These are phyloP conservation scores for Juglanconis juglandina DNA, from an alignment of 2,329 filamentous ascomycete species.

Conservation along the genomic window DNA sequence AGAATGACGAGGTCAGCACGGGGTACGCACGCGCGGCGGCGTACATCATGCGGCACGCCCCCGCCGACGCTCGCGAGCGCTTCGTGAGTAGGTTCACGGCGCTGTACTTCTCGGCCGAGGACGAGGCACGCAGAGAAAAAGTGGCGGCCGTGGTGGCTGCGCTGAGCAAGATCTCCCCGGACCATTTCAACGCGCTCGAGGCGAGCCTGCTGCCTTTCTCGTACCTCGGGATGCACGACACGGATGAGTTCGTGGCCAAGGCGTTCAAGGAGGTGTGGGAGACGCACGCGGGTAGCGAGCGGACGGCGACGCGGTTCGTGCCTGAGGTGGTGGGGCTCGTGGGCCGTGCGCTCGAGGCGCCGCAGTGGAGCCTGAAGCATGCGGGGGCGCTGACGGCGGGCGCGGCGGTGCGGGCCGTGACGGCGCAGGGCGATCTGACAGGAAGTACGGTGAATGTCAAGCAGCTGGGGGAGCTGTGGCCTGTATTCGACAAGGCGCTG, in stretches of 20 bases:
- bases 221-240: conserved; percentile 84
- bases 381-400: conserved; percentile 79
- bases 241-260: conserved; percentile 72
- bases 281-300: conserved; percentile 81
- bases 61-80: conserved; percentile 44
- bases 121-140: conserved; percentile 69
- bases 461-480: conserved; percentile 70
- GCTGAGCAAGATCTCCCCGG: conserved; percentile 80
- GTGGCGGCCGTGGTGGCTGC: conserved; percentile 80
- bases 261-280: conserved; percentile 85
- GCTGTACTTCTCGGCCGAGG: conserved; percentile 79
- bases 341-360: conserved; percentile 66
- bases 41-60: conserved; percentile 68
- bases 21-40: conserved; percentile 84
- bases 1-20: conserved; percentile 88
- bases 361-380: conserved; percentile 88
- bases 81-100: conserved; percentile 56
- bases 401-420: conserved; percentile 65
- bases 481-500: conserved; percentile 74
- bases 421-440: conserved; percentile 52
- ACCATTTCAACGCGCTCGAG: conserved; percentile 78
- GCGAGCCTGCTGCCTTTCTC: conserved; percentile 77
- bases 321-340: conserved; percentile 74
- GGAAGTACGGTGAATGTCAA: conserved; percentile 54
- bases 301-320: conserved; percentile 79